Base-by-base conservation (phyloP, 805 yeast species). In the Metschnikowia gruessii region DNA sequence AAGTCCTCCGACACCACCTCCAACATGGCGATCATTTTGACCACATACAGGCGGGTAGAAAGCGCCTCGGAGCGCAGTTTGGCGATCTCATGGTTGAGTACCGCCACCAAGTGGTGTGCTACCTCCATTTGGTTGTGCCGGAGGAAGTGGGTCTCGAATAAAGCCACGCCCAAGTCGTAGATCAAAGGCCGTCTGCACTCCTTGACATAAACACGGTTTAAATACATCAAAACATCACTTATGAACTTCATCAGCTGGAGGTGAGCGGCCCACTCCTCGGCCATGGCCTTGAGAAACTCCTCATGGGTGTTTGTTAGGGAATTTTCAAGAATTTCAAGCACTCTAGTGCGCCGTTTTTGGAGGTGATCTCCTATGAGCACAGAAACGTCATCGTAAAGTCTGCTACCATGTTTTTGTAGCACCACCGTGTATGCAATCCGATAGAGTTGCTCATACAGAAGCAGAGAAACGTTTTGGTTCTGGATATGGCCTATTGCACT, bases 361-460 rank as follows among this genome's bases (percentile, higher is more conserved):
- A 87, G 62, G 58, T 82, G 83, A 2, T 57, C 54, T 4, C 70
- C 65, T 3, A 87, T 73, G 19, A 79, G 65, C 3, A 50, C 55
- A 22, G 75, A 64, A 12, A 86, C 87, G 30, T 80, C 76, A 11
- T 80, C 83, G 56, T 87, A 88, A 1, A 87, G 65, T 55, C 70
- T 70, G 33, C 75, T 80, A 8, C 94, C 94, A 51, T 72, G 75
- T 55, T 85, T 87, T 46, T 84, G 70, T 26, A 89, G 65, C 1
- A 89, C 96, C 39, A 89, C 58, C 28, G 82, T 80, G 61, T 90
- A 90, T 0, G 95, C 87, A 21, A 82, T 81, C 43, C 95, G 69
- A 62, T 91, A 91, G 0, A 90, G 72, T 54, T 83, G 87, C 57
- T 90, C 96, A 60, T 87, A 90, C 1, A 94, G 85, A 22, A 90